Conservation (phyloP, 345 rosid genomes). For the Eucalyptus globulus region DNA sequence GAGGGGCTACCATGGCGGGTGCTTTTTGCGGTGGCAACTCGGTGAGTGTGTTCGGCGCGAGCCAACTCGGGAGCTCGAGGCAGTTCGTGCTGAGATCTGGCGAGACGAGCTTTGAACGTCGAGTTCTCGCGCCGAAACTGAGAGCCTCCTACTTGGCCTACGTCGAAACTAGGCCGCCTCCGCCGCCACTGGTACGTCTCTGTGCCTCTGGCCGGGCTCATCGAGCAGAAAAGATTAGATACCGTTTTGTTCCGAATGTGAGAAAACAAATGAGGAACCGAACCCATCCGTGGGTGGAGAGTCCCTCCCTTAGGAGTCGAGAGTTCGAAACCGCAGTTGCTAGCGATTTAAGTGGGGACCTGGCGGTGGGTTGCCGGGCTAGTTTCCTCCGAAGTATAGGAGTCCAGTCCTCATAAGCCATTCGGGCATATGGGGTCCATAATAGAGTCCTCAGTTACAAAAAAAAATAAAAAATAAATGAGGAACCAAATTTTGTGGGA, state of each 20-base stretch:
- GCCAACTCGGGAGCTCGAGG: neutral
- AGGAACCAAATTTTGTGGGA: neutral
- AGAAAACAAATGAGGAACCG: neutral
- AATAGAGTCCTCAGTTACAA: no score
- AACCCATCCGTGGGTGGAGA: no score
- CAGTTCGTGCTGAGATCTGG: neutral
- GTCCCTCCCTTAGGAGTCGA: no score
- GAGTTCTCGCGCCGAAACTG: neutral
- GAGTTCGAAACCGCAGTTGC: no score
- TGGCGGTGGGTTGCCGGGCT: no score
- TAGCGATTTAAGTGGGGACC: no score
- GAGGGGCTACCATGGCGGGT: neutral
- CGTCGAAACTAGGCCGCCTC: slow-evolving; percentile 20
- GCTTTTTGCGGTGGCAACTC: neutral
- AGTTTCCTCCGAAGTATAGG: no score
- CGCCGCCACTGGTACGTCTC: neutral
- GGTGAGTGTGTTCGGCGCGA: neutral
- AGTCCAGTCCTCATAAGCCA: no score
- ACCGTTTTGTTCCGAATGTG: neutral
- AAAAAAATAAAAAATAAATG: neutral
- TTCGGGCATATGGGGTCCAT: no score
- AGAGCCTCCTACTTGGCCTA: slow-evolving; percentile 34
- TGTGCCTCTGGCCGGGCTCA: neutral
- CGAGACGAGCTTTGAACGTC: neutral
- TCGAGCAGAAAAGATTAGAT: neutral